These are phyloP conservation scores for Skeletonema tropicum DNA, from an alignment of 108 stramenopile species.

Conservation along the genomic window DNA sequence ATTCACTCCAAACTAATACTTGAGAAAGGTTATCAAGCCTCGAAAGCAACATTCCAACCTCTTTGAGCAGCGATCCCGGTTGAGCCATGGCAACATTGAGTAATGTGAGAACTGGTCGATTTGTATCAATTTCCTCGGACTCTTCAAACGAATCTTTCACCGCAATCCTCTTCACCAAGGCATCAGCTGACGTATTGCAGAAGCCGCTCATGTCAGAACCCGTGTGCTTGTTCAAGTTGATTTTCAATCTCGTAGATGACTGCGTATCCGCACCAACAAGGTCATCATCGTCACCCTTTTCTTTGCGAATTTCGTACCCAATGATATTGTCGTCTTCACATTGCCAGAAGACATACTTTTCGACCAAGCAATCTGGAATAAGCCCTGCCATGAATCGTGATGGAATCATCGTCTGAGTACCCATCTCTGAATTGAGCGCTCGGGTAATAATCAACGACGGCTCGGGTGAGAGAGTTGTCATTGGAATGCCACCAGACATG, in stretches of 20 bases:
- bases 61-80: slow-evolving; percentile 83
- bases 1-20: slow-evolving; percentile 93
- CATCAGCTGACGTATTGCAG: slow-evolving; percentile 87
- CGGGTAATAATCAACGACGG: slow-evolving; percentile 89
- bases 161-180: slow-evolving; percentile 76
- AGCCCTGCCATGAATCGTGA: slow-evolving; percentile 89
- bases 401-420: slow-evolving; percentile 88
- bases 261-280: slow-evolving; percentile 50
- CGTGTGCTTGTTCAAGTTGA: slow-evolving; percentile 70
- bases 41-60: slow-evolving; percentile 88
- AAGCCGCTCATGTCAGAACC: slow-evolving; percentile 88
- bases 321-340: slow-evolving; percentile 90
- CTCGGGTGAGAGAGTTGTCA: slow-evolving; percentile 77
- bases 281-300: slow-evolving; percentile 62
- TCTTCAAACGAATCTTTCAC: slow-evolving; percentile 63
- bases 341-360: slow-evolving; percentile 97
- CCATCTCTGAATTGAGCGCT: slow-evolving; percentile 81
- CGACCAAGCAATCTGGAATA: slow-evolving; percentile 91
- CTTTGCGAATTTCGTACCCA: slow-evolving; percentile 79
- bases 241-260: slow-evolving; percentile 71
- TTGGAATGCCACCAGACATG: slow-evolving; percentile 89
- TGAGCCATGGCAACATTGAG: slow-evolving; percentile 90
- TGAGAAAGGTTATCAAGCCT: slow-evolving; percentile 94
- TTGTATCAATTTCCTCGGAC: slow-evolving; percentile 58
- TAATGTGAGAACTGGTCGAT: slow-evolving; percentile 71